Evolutionary conservation across 176 grass and related monocot genomes (phyloP).

Genomic region (Juncus inflexus): DNA sequence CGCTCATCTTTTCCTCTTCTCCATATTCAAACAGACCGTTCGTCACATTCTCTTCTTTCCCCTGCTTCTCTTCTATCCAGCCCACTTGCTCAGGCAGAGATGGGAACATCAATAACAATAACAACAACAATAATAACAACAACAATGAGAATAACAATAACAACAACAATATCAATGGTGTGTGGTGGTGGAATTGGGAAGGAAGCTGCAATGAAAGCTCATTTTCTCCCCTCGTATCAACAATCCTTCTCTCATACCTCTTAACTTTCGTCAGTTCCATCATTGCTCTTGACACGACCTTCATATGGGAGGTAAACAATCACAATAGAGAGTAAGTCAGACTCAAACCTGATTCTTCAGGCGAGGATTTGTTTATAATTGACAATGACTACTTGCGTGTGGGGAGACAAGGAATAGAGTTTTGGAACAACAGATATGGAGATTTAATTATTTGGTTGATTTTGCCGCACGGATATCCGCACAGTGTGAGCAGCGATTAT

Average conservation of each 20-base stretch:
- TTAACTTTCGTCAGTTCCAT: slow-evolving; percentile 31
- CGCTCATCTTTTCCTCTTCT: neutral
- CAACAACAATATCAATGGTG: slow-evolving; percentile 19
- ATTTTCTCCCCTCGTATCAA: slow-evolving; percentile 27
- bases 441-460: slow-evolving; percentile 33
- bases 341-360: slow-evolving; percentile 29
- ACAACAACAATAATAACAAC: slow-evolving; percentile 26
- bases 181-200: slow-evolving; percentile 26
- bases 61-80: slow-evolving; percentile 18
- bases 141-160: neutral
- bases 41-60: slow-evolving; percentile 12
- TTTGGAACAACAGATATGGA: slow-evolving; percentile 31
- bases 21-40: slow-evolving; percentile 2
- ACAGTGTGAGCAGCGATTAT: slow-evolving; percentile 89
- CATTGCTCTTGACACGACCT: slow-evolving; percentile 19
- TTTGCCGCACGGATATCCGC: slow-evolving; percentile 68
- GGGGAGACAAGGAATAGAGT: slow-evolving; percentile 25
- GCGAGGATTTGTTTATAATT: slow-evolving; percentile 30
- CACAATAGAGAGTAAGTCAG: slow-evolving; percentile 30
- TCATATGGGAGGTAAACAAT: slow-evolving; percentile 65
- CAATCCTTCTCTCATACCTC: slow-evolving; percentile 30
- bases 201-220: slow-evolving; percentile 23
- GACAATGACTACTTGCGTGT: slow-evolving; percentile 3
- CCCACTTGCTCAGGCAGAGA: neutral
- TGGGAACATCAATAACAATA: slow-evolving; percentile 19